phyloP scores from a whole-genome alignment of 140 eudicot genomes.

The Senecio squalidus region DNA sequence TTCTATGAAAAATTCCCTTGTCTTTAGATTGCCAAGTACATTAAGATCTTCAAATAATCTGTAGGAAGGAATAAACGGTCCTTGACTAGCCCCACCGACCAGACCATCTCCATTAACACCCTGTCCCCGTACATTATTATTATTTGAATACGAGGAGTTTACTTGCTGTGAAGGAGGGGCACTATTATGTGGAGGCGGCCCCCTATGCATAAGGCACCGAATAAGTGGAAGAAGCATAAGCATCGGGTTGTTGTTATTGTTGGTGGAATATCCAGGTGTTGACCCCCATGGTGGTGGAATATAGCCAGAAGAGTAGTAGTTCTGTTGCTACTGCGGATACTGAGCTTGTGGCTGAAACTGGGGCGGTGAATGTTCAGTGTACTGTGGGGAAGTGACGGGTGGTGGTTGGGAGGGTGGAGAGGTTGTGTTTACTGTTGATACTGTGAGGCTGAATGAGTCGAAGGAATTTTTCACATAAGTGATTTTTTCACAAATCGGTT shows the following conservation, averaged over 20 bases:
- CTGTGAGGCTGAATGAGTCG: constrained; percentile 68
- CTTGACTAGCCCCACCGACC: constrained; percentile 41
- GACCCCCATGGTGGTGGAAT: constrained; percentile 99
- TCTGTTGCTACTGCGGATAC: constrained; percentile 30
- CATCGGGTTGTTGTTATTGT: constrained; percentile 3
- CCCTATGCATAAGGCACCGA: constrained; percentile 12
- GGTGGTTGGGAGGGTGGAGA: constrained; percentile 28
- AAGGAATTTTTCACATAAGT: too few species aligned
- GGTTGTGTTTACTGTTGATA: constrained; percentile 36
- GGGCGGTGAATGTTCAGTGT: constrained; percentile 27
- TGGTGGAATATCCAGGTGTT: constrained; percentile 71
- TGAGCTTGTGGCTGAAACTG: constrained; percentile 25
- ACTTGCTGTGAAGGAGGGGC: constrained; percentile 24
- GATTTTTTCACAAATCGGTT: too few species aligned
- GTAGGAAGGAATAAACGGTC: constrained; percentile 81
- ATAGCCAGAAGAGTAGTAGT: constrained; percentile 36
- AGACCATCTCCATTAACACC: constrained; percentile 42
- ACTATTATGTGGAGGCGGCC: constrained; percentile 8
- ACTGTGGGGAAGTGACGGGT: constrained; percentile 21
- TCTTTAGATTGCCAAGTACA: constrained; percentile 57
- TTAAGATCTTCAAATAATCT: constrained; percentile 94
- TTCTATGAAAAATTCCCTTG: too few species aligned
- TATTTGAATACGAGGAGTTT: constrained; percentile 12
- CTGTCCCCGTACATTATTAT: constrained; percentile 12
- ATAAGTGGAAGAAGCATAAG: constrained; percentile 14